phyloP scores from a whole-genome alignment of 1,284 basidiomycete genomes.

The Cutaneotrichosporon spelunceum region DNA sequence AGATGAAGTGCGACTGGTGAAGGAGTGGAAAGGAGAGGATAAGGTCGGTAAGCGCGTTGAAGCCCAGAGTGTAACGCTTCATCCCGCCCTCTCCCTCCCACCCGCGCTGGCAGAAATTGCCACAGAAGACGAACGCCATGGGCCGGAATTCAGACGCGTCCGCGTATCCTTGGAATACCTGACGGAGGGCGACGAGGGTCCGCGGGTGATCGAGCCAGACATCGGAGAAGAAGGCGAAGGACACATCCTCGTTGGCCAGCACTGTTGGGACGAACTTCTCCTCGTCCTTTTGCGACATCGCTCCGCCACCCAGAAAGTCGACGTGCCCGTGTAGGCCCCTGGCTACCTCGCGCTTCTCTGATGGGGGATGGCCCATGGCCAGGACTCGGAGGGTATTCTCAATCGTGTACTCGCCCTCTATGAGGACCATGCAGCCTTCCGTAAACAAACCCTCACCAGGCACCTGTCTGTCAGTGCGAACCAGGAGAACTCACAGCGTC shows the following conservation, averaged over 20 bases:
- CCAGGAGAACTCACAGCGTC: constrained; percentile 63
- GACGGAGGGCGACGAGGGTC: constrained; percentile 72
- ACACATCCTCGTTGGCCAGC: constrained; percentile 58
- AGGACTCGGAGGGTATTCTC: constrained; percentile 83
- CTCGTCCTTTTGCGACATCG: constrained; percentile 88
- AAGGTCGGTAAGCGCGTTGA: constrained; percentile 79
- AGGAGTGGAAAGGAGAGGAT: constrained; percentile 78
- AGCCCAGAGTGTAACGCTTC: constrained; percentile 80
- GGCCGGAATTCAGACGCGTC: constrained; percentile 76
- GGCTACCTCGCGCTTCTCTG: constrained; percentile 76
- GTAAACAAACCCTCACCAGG: constrained; percentile 96
- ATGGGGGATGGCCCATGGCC: constrained; percentile 95
- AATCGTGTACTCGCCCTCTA: constrained; percentile 94
- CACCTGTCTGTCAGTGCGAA: constrained; percentile 57
- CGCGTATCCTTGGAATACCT: constrained; percentile 87
- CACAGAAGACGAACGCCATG: constrained; percentile 85
- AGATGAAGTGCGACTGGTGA: constrained; percentile 78
- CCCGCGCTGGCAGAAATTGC: constrained; percentile 84
- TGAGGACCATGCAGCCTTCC: constrained; percentile 89
- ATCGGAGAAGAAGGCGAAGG: constrained; percentile 93
- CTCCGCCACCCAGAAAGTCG: constrained; percentile 89
- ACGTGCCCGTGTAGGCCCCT: constrained; percentile 88
- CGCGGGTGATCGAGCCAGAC: constrained; percentile 71
- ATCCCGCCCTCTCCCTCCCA: constrained; percentile 76
- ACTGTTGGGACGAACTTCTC: constrained; percentile 48